Evolutionary conservation across 208 protist genomes (phyloP), one percentile per base, ranked within the genome.

Genomic region (Acanthamoeba triangularis): DNA sequence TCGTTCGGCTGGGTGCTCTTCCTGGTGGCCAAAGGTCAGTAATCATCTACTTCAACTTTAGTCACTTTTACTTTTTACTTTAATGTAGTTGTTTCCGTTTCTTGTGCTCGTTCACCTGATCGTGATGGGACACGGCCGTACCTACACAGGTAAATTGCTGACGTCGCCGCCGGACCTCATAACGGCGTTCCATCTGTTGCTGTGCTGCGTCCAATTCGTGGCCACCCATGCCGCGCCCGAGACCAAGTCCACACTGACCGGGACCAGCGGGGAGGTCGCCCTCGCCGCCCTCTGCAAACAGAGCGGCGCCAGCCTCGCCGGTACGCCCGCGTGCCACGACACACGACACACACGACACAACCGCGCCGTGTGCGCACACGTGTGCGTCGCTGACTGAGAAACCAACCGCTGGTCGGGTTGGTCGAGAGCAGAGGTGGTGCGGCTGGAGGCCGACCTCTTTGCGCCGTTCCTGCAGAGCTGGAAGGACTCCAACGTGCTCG

Each of bases 1-100:
- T 56, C 59, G 3, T 92, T 92, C 41, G 85, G 85, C 7, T 92
- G 85, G 85, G 63, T 54, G 30, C 85, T 92, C 33, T 92, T 92
- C 85, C 63, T 92, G 37, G 85, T 92, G 11, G 85, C 85, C 59
- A 92, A 92, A 74, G 85, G 85, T 92, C 7, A 28, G 41, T 1
- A 7, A 8, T 8, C 49, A 10, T 7, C 16, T 61, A 11, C 11
- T 2, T 25, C 20, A 61, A 13, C 74, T 72, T 33, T 54, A 47
- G 49, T 54, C 49, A 16, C 49, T 54, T 5, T 54, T 5, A 5
- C 5, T 54, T 5, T 54, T 54, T 5, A 16, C 8, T 54, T 5
- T 5, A 41, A 41, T 41, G 1, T 41, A 41, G 37, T 41, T 41
- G 3, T 41, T 4, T 41, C 49, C 49, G 8, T 16, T 16, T 54